These are phyloP conservation scores for Exsudoporus floridanus DNA, from an alignment of 1,284 basidiomycete species.

Conservation along the genomic window DNA sequence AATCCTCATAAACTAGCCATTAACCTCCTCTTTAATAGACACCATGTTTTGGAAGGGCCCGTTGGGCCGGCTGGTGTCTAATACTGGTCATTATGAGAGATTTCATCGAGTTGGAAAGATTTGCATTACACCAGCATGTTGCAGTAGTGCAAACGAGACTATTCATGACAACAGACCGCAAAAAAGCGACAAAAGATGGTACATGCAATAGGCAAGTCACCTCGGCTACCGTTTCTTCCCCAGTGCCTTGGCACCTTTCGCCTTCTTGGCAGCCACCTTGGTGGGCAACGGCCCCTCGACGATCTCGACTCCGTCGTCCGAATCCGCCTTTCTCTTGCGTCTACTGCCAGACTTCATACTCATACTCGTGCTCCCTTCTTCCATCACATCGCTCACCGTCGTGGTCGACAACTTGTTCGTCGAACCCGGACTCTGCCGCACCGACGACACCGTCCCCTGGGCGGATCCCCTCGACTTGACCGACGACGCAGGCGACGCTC, in stretches of 20 bases:
- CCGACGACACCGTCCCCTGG: conserved; percentile 38
- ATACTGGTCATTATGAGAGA: too few relatives aligned
- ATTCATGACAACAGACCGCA: too few relatives aligned
- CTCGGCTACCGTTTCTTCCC: conserved; percentile 36
- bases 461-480: conserved; percentile 49
- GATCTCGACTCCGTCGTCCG: conserved; percentile 58
- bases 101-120: too few relatives aligned
- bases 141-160: too few relatives aligned
- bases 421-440: conserved; percentile 45
- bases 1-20: too few relatives aligned
- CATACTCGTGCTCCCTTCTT: conserved; percentile 37
- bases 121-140: too few relatives aligned
- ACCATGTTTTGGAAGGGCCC: too few relatives aligned
- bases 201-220: neutral
- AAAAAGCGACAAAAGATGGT: too few relatives aligned
- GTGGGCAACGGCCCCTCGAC: conserved; percentile 45
- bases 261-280: conserved; percentile 38
- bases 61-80: too few relatives aligned
- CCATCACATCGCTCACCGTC: conserved; percentile 42
- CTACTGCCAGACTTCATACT: conserved; percentile 20
- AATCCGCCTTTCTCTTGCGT: conserved; percentile 48
- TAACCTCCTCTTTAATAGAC: too few relatives aligned
- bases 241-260: conserved; percentile 35
- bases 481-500: conserved; percentile 50
- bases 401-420: conserved; percentile 40